Conservation (phyloP, 352 stramenopile genomes). For the Phytophthora melonis region DNA sequence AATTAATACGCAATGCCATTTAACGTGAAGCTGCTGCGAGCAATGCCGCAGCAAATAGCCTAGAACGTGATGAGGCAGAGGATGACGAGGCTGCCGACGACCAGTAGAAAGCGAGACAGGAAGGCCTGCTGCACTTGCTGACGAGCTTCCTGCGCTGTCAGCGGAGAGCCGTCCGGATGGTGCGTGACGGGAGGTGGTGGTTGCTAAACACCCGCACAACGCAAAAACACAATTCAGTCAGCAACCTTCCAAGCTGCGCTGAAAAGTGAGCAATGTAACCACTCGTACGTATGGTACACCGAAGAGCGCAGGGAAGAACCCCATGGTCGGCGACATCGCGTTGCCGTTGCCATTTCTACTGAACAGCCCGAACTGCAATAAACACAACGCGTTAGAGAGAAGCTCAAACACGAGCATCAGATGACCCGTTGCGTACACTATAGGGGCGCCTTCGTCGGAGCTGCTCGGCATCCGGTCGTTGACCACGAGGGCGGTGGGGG, state of each 20-base stretch:
- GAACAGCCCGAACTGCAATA: slow-evolving; percentile 49
- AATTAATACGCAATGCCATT: slow-evolving; percentile 1
- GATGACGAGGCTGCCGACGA: slow-evolving; percentile 77
- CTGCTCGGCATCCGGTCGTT: slow-evolving; percentile 69
- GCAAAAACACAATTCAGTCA: background rate
- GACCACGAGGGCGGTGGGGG: slow-evolving; percentile 65
- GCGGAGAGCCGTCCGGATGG: slow-evolving; percentile 52
- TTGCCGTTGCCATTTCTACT: slow-evolving; percentile 45
- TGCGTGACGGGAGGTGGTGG: slow-evolving; percentile 45
- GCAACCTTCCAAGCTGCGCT: background rate
- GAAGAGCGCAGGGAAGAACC: slow-evolving; percentile 90
- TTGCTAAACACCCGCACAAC: slow-evolving; percentile 38
- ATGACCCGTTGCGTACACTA: slow-evolving; percentile 42
- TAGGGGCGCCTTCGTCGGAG: slow-evolving; percentile 59
- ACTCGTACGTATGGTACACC: slow-evolving; percentile 60
- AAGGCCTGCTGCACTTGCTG: slow-evolving; percentile 82
- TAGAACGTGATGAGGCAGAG: slow-evolving; percentile 79
- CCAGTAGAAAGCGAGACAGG: slow-evolving; percentile 74
- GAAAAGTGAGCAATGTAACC: background rate
- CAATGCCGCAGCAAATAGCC: background rate
- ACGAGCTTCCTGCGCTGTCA: slow-evolving; percentile 58
- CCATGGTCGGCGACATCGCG: slow-evolving; percentile 71
- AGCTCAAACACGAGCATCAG: background rate
- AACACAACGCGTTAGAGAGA: background rate
- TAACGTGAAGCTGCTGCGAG: background rate